Evolutionary conservation across 2,329 filamentous ascomycete genomes (phyloP).

Genomic region (Lachnellula willkommii): DNA sequence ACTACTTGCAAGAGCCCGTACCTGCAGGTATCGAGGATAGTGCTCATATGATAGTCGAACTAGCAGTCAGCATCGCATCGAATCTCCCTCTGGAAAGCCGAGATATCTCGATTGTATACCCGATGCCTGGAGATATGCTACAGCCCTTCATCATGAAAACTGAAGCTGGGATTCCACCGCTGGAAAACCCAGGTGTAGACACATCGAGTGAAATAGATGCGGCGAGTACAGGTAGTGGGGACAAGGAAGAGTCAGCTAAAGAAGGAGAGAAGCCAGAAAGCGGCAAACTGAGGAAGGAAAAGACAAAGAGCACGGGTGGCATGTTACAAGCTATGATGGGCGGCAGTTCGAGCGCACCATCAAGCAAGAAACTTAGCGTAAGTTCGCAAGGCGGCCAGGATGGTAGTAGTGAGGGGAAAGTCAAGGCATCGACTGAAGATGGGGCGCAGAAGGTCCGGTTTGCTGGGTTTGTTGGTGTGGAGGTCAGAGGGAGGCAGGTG

Average conservation of each 20-base stretch:
- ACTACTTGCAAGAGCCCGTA: slow-evolving; percentile 69
- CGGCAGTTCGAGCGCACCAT: slow-evolving; percentile 4
- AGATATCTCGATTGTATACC: slow-evolving; percentile 84
- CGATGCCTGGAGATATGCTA: slow-evolving; percentile 68
- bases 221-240: slow-evolving; percentile 26
- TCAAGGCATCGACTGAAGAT: slow-evolving; percentile 27
- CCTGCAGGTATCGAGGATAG: slow-evolving; percentile 81
- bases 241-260: slow-evolving; percentile 30
- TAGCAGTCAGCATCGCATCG: slow-evolving; percentile 77
- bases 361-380: slow-evolving; percentile 6
- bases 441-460: slow-evolving; percentile 57
- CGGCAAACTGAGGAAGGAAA: slow-evolving; percentile 27
- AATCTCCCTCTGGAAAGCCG: slow-evolving; percentile 88
- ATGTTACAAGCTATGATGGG: slow-evolving; percentile 36
- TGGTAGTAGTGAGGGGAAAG: slow-evolving; percentile 17
- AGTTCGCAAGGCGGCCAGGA: slow-evolving; percentile 9
- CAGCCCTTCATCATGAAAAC: slow-evolving; percentile 76
- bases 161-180: slow-evolving; percentile 60
- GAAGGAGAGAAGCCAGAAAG: slow-evolving; percentile 25
- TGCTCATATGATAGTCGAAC: slow-evolving; percentile 85
- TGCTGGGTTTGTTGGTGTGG: slow-evolving; percentile 68
- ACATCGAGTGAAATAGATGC: slow-evolving; percentile 23
- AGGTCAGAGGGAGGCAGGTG: slow-evolving; percentile 71
- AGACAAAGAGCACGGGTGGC: slow-evolving; percentile 25
- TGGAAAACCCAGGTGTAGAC: slow-evolving; percentile 40